A percentile compares a stretch with the other conserved stretches of the same genome.
Conservation (phyloP, 1,284 basidiomycete species). For the Kwoniella shivajii region DNA sequence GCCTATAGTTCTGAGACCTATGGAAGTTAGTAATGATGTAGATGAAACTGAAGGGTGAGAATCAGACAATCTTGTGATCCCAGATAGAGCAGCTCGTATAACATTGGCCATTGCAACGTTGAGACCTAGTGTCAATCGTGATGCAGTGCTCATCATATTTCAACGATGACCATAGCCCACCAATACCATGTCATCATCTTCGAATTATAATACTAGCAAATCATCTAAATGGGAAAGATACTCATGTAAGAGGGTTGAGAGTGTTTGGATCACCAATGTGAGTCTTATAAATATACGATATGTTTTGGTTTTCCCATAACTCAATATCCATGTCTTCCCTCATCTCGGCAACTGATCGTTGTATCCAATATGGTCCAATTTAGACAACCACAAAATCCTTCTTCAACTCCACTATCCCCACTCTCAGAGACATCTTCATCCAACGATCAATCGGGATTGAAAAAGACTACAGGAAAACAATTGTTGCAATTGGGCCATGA, state of each 20-base stretch:
- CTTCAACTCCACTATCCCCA: conserved; percentile 3
- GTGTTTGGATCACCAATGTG: conserved; percentile 83
- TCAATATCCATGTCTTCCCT: too few species aligned
- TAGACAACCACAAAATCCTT: conserved; percentile 2
- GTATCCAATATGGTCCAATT: too few species aligned
- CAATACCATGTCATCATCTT: conserved; percentile 83
- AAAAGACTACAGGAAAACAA: conserved; percentile 25
- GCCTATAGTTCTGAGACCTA: conserved; percentile 77
- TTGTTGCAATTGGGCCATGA: conserved; percentile 50
- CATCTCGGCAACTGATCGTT: too few species aligned
- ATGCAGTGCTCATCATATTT: too few species aligned
- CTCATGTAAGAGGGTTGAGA: conserved; percentile 86
- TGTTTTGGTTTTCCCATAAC: too few species aligned
- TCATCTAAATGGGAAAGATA: conserved; percentile 98
- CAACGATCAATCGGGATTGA: background rate
- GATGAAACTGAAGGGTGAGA: conserved; percentile 55
- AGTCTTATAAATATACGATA: too few species aligned
- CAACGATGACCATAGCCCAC: too few species aligned
- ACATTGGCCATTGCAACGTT: too few species aligned
- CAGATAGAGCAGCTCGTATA: too few species aligned
- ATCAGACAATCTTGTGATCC: too few species aligned
- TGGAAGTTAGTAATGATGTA: conserved; percentile 74
- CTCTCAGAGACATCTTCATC: conserved; percentile 2
- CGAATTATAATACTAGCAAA: conserved; percentile 90
- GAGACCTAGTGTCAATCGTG: too few species aligned